phyloP scores from a whole-genome alignment of 139 green algal species.

The Picochlorum sp. region DNA sequence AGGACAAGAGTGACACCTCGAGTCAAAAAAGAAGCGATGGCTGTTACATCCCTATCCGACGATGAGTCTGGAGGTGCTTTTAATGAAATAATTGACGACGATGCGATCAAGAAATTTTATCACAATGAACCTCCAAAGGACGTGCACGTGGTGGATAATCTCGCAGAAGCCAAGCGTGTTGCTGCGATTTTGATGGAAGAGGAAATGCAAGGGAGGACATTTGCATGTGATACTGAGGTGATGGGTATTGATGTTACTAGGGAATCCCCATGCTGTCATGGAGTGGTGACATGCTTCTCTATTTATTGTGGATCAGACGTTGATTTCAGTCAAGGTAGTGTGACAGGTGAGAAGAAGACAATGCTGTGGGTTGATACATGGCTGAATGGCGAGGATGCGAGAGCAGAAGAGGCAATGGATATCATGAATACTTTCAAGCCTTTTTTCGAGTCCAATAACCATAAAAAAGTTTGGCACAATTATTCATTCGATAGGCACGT shows the following conservation, averaged over 20 bases:
- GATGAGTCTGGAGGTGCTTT: conserved; percentile 7
- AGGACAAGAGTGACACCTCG: too few relatives aligned
- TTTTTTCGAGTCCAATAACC: conserved; percentile 67
- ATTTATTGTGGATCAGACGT: conserved; percentile 69
- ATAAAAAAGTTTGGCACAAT: conserved; percentile 97
- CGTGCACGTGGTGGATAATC: conserved; percentile 34
- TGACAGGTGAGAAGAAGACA: conserved; percentile 1
- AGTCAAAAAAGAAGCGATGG: background rate
- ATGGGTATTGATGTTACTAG: conserved; percentile 77
- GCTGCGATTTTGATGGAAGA: conserved; percentile 10
- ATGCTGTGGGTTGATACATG: conserved; percentile 79
- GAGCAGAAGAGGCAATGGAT: conserved; percentile 22
- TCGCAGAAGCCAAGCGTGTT: conserved; percentile 10
- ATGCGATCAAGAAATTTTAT: conserved; percentile 11
- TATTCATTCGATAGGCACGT: conserved; percentile 97
- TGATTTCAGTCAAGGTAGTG: conserved; percentile 45
- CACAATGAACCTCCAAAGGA: conserved; percentile 26
- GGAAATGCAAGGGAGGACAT: conserved; percentile 23
- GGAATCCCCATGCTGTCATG: conserved; percentile 85
- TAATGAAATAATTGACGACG: background rate
- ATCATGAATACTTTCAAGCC: conserved; percentile 63
- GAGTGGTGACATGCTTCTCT: conserved; percentile 80
- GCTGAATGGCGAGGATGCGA: conserved; percentile 29
- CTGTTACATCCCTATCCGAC: background rate
- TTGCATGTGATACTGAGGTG: conserved; percentile 90